A percentile compares a stretch with the other conserved stretches of the same genome.
These are phyloP conservation scores for Pyrrhoderma lamaoense DNA, from an alignment of 1,284 basidiomycete species.

Conservation along the genomic window DNA sequence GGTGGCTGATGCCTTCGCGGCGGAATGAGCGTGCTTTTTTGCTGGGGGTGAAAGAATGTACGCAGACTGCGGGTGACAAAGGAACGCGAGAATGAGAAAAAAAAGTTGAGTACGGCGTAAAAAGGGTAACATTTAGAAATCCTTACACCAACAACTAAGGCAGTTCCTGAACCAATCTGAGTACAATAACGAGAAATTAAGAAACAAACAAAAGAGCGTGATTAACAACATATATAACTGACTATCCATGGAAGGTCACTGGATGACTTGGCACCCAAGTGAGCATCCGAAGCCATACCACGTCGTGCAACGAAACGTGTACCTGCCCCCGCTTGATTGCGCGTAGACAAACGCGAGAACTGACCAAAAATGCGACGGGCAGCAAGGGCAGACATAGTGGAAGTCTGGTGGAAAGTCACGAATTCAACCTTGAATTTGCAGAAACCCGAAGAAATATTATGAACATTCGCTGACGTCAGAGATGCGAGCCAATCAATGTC, in stretches of 20 bases:
- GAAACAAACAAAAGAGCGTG: not conserved
- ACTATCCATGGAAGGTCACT: conserved; percentile 17
- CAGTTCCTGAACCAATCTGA: conserved; percentile 19
- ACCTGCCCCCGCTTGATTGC: conserved; percentile 5
- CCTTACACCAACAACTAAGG: conserved; percentile 19
- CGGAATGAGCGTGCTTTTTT: conserved; percentile 14
- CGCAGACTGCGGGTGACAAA: not conserved
- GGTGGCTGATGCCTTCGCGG: conserved; percentile 8
- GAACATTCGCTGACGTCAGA: too few relatives aligned
- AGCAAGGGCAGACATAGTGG: conserved; percentile 12
- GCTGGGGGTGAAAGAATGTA: conserved; percentile 16
- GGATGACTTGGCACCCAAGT: not conserved
- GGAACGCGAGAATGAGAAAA: not conserved
- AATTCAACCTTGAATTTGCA: too few relatives aligned
- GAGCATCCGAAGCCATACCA: conserved; percentile 16
- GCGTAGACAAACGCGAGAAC: not conserved
- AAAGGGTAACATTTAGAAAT: not conserved
- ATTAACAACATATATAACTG: conserved; percentile 1
- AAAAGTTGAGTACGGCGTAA: not conserved
- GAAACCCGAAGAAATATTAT: too few relatives aligned
- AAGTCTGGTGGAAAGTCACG: not conserved
- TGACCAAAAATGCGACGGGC: conserved; percentile 9
- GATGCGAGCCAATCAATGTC: too few relatives aligned
- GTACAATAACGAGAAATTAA: not conserved
- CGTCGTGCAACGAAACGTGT: conserved; percentile 2